Percentiles rank a stretch among this genome's conserved stretches.
Conservation (phyloP, 1,284 basidiomycete species). For the Marasmius fiardii region DNA sequence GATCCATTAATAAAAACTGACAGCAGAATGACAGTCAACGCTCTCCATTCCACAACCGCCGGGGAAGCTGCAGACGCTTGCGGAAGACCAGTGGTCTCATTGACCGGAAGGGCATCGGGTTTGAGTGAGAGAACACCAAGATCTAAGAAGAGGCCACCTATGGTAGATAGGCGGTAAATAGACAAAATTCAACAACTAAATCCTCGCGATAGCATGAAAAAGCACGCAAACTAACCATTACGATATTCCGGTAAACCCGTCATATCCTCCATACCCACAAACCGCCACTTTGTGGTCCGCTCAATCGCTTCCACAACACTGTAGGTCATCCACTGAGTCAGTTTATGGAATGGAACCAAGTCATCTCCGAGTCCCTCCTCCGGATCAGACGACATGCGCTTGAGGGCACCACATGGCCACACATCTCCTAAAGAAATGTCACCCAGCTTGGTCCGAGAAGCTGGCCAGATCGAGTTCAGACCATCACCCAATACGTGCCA, state of each 20-base stretch:
- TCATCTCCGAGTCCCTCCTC: conserved; percentile 61
- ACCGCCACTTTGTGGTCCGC: conserved; percentile 72
- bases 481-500: conserved; percentile 86
- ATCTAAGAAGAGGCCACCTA: conserved; percentile 87
- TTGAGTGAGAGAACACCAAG: conserved; percentile 72
- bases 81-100: conserved; percentile 52
- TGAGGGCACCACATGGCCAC: conserved; percentile 75
- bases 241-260: conserved; percentile 89
- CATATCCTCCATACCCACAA: conserved; percentile 73
- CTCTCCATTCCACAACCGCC: conserved; percentile 94
- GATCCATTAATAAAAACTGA: conserved; percentile 33
- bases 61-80: conserved; percentile 74
- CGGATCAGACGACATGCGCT: conserved; percentile 24
- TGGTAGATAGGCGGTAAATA: not conserved
- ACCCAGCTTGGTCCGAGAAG: conserved; percentile 65
- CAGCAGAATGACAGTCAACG: conserved; percentile 91
- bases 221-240: too few relatives aligned
- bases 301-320: conserved; percentile 84
- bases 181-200: not conserved
- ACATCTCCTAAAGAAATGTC: conserved; percentile 83
- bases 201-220: conserved; percentile 11
- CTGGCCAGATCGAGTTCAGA: conserved; percentile 86
- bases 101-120: conserved; percentile 41
- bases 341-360: conserved; percentile 93
- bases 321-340: conserved; percentile 92